phyloP scores from a whole-genome alignment of 2,329 filamentous ascomycete genomes.

The Talaromyces sp. region DNA sequence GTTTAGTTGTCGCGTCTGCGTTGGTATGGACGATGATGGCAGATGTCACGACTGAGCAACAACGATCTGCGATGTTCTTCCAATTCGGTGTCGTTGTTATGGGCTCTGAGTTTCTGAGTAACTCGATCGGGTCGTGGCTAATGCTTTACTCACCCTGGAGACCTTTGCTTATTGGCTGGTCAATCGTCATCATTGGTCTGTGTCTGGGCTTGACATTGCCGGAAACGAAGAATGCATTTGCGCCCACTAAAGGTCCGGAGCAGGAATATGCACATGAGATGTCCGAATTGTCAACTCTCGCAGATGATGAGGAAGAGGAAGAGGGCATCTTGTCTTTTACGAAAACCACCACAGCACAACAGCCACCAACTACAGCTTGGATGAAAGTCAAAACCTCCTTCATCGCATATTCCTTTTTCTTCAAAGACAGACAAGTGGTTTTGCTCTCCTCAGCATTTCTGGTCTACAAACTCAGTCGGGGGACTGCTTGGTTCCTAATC shows the following conservation, averaged over 20 bases:
- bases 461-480: slow-evolving; percentile 48
- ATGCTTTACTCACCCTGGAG: slow-evolving; percentile 42
- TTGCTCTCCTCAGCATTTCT: slow-evolving; percentile 48
- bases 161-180: slow-evolving; percentile 37
- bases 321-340: neutral
- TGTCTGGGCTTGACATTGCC: slow-evolving; percentile 35
- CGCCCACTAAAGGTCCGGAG: slow-evolving; percentile 5
- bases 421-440: slow-evolving; percentile 40
- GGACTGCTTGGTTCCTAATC: slow-evolving; percentile 47
- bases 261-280: slow-evolving; percentile 25
- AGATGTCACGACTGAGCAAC: slow-evolving; percentile 48
- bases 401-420: slow-evolving; percentile 39
- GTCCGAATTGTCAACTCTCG: slow-evolving; percentile 23
- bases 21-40: slow-evolving; percentile 51
- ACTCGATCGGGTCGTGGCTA: slow-evolving; percentile 38
- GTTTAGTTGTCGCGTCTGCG: slow-evolving; percentile 46
- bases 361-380: slow-evolving; percentile 1
- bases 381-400: slow-evolving; percentile 23
- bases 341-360: slow-evolving; percentile 18
- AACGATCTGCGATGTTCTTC: slow-evolving; percentile 44
- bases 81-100: slow-evolving; percentile 39
- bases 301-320: slow-evolving; percentile 20
- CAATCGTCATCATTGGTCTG: slow-evolving; percentile 32
- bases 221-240: slow-evolving; percentile 37
- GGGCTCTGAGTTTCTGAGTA: slow-evolving; percentile 39